phyloP scores from a whole-genome alignment of 2,329 filamentous ascomycete species.

The Fusarium sororula region DNA sequence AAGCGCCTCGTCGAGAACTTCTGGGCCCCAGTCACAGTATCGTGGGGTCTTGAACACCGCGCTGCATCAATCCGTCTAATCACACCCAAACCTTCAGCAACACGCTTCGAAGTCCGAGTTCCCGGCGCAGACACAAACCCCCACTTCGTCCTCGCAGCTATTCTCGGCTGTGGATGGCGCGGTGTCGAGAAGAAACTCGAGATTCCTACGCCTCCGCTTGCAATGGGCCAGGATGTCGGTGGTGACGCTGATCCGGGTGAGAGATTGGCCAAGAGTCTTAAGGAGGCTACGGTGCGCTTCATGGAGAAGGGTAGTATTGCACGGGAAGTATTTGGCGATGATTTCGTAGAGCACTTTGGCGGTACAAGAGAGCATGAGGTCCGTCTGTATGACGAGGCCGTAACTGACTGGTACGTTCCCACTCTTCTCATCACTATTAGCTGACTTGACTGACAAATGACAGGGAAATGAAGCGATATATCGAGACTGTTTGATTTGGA shows the following conservation, averaged over 20 bases:
- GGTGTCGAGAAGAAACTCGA: conserved; percentile 92
- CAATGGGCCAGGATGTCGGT: conserved; percentile 85
- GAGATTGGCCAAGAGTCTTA: conserved; percentile 83
- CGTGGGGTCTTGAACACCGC: conserved; percentile 95
- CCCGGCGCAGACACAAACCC: conserved; percentile 95
- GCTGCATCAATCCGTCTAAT: conserved; percentile 92
- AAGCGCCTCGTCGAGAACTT: conserved; percentile 99
- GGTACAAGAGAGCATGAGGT: conserved; percentile 94
- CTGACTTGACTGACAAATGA: conserved; percentile 21
- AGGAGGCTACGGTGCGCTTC: conserved; percentile 85
- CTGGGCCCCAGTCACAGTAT: conserved; percentile 97
- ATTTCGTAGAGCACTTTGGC: conserved; percentile 94
- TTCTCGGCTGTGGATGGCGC: conserved; percentile 88
- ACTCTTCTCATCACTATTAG: neutral
- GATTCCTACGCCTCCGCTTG: conserved; percentile 82
- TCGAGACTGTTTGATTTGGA: conserved; percentile 69
- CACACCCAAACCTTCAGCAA: conserved; percentile 85
- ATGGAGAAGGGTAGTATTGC: conserved; percentile 82
- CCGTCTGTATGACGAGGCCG: conserved; percentile 90
- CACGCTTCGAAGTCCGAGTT: conserved; percentile 91
- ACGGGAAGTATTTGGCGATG: conserved; percentile 92
- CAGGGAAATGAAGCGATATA: conserved; percentile 81
- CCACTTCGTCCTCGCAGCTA: conserved; percentile 84
- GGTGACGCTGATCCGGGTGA: conserved; percentile 75
- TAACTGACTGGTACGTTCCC: conserved; percentile 87